phyloP scores from a whole-genome alignment of 306 rosid species.

The Citrullus colocynthis region DNA sequence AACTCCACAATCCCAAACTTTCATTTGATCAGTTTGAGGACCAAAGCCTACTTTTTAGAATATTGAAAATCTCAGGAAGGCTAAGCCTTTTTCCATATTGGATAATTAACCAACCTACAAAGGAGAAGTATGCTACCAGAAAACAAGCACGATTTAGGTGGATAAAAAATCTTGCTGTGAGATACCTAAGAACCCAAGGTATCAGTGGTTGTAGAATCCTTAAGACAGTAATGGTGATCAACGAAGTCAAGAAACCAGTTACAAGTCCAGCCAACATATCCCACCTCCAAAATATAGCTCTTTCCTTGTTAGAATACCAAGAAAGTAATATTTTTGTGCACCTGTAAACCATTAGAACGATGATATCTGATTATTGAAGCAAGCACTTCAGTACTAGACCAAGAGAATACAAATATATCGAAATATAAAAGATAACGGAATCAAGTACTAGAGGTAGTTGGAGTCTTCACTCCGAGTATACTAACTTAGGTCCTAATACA shows the following conservation, averaged over 20 bases:
- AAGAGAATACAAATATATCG: not conserved
- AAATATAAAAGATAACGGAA: no score
- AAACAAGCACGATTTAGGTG: conserved; percentile 35
- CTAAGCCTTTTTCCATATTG: conserved; percentile 56
- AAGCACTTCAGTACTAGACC: not conserved
- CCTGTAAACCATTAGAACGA: conserved; percentile 28
- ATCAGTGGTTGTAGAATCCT: conserved; percentile 31
- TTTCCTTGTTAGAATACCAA: conserved; percentile 35
- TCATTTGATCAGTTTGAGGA: not conserved
- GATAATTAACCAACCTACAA: conserved; percentile 51
- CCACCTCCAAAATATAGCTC: conserved; percentile 50
- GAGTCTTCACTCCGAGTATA: no score
- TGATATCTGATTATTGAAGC: not conserved
- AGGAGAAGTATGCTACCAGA: conserved; percentile 44
- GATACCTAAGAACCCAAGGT: conserved; percentile 22
- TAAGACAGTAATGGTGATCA: conserved; percentile 47
- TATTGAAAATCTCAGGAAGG: conserved; percentile 35
- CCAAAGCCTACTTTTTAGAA: conserved; percentile 24
- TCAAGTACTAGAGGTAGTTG: no score
- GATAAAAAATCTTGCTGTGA: conserved; percentile 17
- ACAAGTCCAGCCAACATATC: conserved; percentile 48
- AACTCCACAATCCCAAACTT: not conserved
- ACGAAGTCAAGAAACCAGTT: conserved; percentile 53
- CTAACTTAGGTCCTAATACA: no score
- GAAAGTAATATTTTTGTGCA: conserved; percentile 34